Conservation (phyloP, 129 eudicot species). For the Tanacetum coccineum region DNA sequence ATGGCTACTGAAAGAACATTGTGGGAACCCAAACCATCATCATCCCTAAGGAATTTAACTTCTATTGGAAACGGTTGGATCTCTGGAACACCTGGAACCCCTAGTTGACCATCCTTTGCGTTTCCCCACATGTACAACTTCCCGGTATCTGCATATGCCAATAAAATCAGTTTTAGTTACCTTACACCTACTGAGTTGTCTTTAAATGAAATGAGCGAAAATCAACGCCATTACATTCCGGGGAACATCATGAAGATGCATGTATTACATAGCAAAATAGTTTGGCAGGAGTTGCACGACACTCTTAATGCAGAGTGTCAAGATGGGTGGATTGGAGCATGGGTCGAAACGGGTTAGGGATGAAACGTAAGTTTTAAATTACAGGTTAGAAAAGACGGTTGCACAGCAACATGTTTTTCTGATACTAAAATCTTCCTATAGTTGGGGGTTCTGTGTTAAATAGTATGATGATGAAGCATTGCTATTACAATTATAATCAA, state of each 20-base stretch:
- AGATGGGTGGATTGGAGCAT: too few relatives aligned
- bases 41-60: constrained; percentile 76
- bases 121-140: constrained; percentile 97
- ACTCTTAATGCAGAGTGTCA: background rate
- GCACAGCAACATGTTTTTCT: too few relatives aligned
- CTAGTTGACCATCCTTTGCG: constrained; percentile 73
- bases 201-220: too few relatives aligned
- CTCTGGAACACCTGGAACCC: constrained; percentile 86
- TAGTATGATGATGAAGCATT: too few relatives aligned
- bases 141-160: constrained; percentile 55
- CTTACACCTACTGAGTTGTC: background rate
- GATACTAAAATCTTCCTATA: too few relatives aligned
- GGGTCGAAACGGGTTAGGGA: too few relatives aligned
- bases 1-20: constrained; percentile 64
- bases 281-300: background rate
- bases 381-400: too few relatives aligned
- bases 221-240: too few relatives aligned
- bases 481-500: too few relatives aligned
- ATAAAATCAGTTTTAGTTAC: background rate
- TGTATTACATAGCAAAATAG: background rate
- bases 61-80: constrained; percentile 71
- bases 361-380: too few relatives aligned
- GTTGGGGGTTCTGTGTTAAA: too few relatives aligned
- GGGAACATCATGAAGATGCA: background rate
- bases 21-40: constrained; percentile 61